Evolutionary conservation across 2,329 filamentous ascomycete species (phyloP).

Genomic region (Hypoxylon sp.): DNA sequence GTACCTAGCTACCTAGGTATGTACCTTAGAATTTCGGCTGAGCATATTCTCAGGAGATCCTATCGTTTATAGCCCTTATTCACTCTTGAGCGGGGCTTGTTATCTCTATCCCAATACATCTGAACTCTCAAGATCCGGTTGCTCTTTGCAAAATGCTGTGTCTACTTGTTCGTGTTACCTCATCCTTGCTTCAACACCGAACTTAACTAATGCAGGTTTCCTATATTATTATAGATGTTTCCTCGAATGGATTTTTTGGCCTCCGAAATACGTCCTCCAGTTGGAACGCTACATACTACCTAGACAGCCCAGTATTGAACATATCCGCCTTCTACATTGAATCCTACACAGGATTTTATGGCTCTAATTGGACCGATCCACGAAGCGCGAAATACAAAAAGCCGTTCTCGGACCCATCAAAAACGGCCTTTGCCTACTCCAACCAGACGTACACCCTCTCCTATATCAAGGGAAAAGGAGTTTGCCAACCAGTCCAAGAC

Average conservation of each 20-base stretch:
- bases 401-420: constrained; percentile 10
- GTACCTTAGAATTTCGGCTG: background rate
- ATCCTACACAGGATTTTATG: background rate
- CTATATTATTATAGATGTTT: constrained; percentile 24
- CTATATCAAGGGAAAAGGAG: constrained; percentile 39
- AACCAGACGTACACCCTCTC: constrained; percentile 41
- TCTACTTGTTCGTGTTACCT: constrained; percentile 22
- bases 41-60: constrained; percentile 2
- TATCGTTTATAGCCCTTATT: background rate
- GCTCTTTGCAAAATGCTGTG: background rate
- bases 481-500: constrained; percentile 45
- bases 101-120: background rate
- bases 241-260: constrained; percentile 43
- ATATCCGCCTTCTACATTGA: constrained; percentile 30
- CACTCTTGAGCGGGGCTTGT: background rate
- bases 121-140: background rate
- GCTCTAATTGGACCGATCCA: constrained; percentile 5
- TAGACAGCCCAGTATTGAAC: constrained; percentile 39
- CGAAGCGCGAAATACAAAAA: background rate
- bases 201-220: background rate
- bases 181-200: no score
- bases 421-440: constrained; percentile 15
- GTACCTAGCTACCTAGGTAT: background rate
- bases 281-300: constrained; percentile 23
- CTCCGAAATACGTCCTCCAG: constrained; percentile 28